These are phyloP conservation scores for Cytospora chrysosperma DNA, from an alignment of 2,329 filamentous ascomycete species.

Conservation along the genomic window DNA sequence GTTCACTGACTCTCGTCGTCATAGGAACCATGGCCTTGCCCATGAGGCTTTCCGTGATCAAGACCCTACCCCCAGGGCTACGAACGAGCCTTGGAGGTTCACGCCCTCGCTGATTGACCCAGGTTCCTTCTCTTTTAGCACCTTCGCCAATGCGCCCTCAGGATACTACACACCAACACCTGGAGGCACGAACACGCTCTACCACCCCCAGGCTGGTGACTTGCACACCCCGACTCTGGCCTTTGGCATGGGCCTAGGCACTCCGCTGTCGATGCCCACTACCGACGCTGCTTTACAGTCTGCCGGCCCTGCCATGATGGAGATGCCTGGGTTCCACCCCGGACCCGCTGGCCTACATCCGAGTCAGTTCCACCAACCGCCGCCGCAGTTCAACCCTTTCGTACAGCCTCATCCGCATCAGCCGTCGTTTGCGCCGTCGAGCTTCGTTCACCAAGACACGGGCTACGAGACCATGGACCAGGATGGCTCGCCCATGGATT, in stretches of 20 bases:
- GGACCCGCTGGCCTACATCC: slow-evolving; percentile 40
- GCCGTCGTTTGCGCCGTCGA: slow-evolving; percentile 69
- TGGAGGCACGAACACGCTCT: slow-evolving; percentile 75
- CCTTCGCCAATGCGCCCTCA: slow-evolving; percentile 75
- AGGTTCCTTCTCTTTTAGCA: slow-evolving; percentile 75
- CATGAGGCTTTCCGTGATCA: slow-evolving; percentile 61
- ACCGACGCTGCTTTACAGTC: slow-evolving; percentile 64
- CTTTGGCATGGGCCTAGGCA: slow-evolving; percentile 73
- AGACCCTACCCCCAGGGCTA: slow-evolving; percentile 78
- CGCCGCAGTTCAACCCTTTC: slow-evolving; percentile 71
- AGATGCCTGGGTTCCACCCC: slow-evolving; percentile 66
- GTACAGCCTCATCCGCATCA: slow-evolving; percentile 57
- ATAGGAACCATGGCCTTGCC: slow-evolving; percentile 46
- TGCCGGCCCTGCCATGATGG: slow-evolving; percentile 57
- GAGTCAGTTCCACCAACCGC: slow-evolving; percentile 58
- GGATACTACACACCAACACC: slow-evolving; percentile 89
- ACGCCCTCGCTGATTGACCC: slow-evolving; percentile 87
- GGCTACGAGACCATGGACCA: slow-evolving; percentile 78
- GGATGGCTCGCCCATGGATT: slow-evolving; percentile 67
- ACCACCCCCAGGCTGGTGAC: slow-evolving; percentile 81
- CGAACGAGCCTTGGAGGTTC: slow-evolving; percentile 81
- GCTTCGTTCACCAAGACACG: slow-evolving; percentile 78
- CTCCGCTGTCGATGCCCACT: slow-evolving; percentile 76
- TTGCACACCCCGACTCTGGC: slow-evolving; percentile 78
- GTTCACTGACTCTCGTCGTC: slow-evolving; percentile 1